These are phyloP conservation scores for Zygotorulaspora florentina DNA, from an alignment of 805 yeast species.

Conservation along the genomic window DNA sequence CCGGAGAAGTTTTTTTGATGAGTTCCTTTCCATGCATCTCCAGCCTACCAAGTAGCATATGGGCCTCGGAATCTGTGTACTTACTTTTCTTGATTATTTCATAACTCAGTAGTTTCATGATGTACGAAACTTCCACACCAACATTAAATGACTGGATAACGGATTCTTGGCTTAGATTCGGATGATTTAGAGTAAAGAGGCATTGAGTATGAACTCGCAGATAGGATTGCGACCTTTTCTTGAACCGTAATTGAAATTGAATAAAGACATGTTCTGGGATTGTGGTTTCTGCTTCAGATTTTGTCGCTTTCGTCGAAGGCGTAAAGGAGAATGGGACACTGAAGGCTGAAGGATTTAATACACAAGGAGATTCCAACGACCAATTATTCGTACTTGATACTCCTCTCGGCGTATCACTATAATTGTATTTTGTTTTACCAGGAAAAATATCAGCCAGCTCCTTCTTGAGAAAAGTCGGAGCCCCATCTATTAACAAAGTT, in stretches of 20 bases:
- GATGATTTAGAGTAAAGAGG: conserved; percentile 11
- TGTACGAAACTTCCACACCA: conserved; percentile 6
- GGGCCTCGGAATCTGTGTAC: conserved; percentile 4
- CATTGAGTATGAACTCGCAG: conserved; percentile 9
- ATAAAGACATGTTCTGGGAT: conserved; percentile 11
- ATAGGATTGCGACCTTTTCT: not conserved
- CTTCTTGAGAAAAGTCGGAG: conserved; percentile 4
- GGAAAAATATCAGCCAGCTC: not conserved
- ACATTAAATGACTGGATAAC: conserved; percentile 7
- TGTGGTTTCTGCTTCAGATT: conserved; percentile 10
- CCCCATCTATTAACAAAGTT: conserved; percentile 14
- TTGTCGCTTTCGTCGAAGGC: conserved; percentile 11
- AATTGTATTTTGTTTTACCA: conserved; percentile 1
- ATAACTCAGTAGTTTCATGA: conserved; percentile 15
- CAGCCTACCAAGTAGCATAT: conserved; percentile 8
- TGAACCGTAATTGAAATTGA: conserved; percentile 12
- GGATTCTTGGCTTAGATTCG: conserved; percentile 1
- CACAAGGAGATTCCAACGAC: conserved; percentile 3
- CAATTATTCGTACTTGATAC: conserved; percentile 14
- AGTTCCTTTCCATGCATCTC: conserved; percentile 7
- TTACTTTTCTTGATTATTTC: conserved; percentile 4
- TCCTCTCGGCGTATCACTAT: conserved; percentile 18
- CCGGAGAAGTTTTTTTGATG: not conserved
- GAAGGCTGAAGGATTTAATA: conserved; percentile 1
- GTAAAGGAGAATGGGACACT: conserved; percentile 12